A percentile compares a stretch with the other conserved stretches of the same genome.
phyloP scores from a whole-genome alignment of 768 basidiomycete genomes.

The Lactarius psammicola region DNA sequence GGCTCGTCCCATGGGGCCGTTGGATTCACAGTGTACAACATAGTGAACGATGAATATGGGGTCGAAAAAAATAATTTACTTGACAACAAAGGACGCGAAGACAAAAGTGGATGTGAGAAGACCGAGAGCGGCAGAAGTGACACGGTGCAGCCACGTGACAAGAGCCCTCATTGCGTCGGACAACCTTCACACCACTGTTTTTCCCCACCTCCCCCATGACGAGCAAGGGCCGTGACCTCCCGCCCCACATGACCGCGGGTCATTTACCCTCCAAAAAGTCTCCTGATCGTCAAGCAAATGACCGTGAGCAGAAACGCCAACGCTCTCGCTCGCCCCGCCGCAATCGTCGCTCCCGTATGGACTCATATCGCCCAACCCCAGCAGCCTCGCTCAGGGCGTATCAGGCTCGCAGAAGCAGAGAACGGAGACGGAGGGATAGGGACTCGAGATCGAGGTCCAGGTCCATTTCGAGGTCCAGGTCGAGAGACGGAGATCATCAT shows the following conservation, averaged over 20 bases:
- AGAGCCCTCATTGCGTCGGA: neutral
- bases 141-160: conserved; percentile 20
- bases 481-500: conserved; percentile 37
- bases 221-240: conserved; percentile 21
- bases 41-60: no score
- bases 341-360: conserved; percentile 25
- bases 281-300: conserved; percentile 11
- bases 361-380: conserved; percentile 24
- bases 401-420: conserved; percentile 24
- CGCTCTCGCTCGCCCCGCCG: conserved; percentile 23
- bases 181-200: neutral
- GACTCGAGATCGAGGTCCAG: conserved; percentile 24
- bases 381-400: conserved; percentile 24
- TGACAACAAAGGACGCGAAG: no score
- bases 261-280: conserved; percentile 15
- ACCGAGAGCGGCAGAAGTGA: neutral
- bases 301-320: conserved; percentile 19
- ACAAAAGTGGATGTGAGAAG: neutral
- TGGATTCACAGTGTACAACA: no score
- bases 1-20: no score
- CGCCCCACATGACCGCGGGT: conserved; percentile 16
- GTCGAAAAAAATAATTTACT: no score
- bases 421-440: conserved; percentile 11
- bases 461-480: conserved; percentile 33
- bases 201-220: conserved; percentile 16